A percentile compares a stretch with the other conserved stretches of the same genome.
Conservation (phyloP, 2,329 filamentous ascomycete genomes). For the Plenodomus biglobosus region DNA sequence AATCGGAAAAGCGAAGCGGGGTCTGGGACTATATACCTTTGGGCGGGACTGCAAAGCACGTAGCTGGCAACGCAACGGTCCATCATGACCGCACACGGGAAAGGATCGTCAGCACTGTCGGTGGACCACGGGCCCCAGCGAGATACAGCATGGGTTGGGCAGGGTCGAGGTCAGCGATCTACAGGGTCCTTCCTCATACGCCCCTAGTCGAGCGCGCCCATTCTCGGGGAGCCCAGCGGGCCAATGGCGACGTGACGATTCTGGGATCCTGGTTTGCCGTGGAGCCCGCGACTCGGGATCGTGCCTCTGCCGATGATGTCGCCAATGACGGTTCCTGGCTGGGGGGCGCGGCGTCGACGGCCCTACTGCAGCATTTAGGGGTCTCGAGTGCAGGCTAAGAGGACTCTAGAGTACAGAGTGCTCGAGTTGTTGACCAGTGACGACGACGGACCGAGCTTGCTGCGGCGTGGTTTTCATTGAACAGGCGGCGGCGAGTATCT, state of each 20-base stretch:
- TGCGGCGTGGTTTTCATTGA: too few species aligned
- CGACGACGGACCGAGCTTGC: background rate
- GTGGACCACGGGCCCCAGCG: conserved; percentile 22
- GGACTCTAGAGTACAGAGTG: too few species aligned
- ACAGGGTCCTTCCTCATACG: conserved; percentile 34
- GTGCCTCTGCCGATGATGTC: conserved; percentile 14
- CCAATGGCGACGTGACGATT: conserved; percentile 21
- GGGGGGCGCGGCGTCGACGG: conserved; percentile 4
- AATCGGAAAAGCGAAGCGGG: conserved; percentile 12
- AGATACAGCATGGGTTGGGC: conserved; percentile 5
- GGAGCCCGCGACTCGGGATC: conserved; percentile 6
- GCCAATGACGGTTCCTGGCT: conserved; percentile 17
- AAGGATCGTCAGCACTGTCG: conserved; percentile 28
- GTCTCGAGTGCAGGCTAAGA: conserved; percentile 16
- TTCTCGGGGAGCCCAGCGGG: background rate
- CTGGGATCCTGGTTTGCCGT: conserved; percentile 7
- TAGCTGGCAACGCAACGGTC: conserved; percentile 7
- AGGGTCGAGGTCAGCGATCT: conserved; percentile 32
- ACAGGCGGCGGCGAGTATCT: too few species aligned
- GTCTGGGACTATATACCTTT: conserved; percentile 30
- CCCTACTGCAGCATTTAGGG: conserved; percentile 9
- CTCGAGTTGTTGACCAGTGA: background rate
- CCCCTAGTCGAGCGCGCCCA: background rate
- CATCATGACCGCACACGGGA: conserved; percentile 21
- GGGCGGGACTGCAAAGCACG: conserved; percentile 8